phyloP scores from a whole-genome alignment of 2,329 filamentous ascomycete species.

The Fusarium verticillioides region DNA sequence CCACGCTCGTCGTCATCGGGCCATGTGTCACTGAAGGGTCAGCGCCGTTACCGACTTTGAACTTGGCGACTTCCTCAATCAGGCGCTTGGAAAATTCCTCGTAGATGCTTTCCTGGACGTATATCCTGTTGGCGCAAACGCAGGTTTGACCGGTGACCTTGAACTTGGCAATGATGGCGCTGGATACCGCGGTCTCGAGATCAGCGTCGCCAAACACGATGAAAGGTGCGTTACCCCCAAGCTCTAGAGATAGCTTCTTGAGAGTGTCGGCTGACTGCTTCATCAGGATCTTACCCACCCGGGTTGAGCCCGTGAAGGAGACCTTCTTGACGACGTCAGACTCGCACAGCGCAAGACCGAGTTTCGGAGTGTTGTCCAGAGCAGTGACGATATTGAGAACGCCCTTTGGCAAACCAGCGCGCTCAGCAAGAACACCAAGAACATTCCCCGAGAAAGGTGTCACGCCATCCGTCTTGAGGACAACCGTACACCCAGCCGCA shows the following conservation, averaged over 20 bases:
- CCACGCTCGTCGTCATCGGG: slow-evolving; percentile 67
- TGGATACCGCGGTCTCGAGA: slow-evolving; percentile 72
- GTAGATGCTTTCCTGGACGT: slow-evolving; percentile 77
- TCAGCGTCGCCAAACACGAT: slow-evolving; percentile 85
- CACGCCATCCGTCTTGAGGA: slow-evolving; percentile 86
- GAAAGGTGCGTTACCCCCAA: slow-evolving; percentile 77
- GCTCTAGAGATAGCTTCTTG: slow-evolving; percentile 75
- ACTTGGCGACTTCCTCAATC: slow-evolving; percentile 72
- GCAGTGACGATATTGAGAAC: slow-evolving; percentile 69
- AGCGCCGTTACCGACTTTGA: slow-evolving; percentile 72
- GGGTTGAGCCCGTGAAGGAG: slow-evolving; percentile 75
- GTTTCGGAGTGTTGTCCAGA: slow-evolving; percentile 71
- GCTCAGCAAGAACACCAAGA: slow-evolving; percentile 80
- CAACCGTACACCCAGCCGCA: slow-evolving; percentile 80
- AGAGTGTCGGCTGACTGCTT: slow-evolving; percentile 75
- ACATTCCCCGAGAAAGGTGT: slow-evolving; percentile 89
- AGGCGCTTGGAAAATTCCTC: slow-evolving; percentile 73
- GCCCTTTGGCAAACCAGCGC: slow-evolving; percentile 67
- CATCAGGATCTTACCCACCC: slow-evolving; percentile 68
- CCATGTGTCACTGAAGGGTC: slow-evolving; percentile 76
- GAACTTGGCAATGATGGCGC: slow-evolving; percentile 82
- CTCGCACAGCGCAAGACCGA: slow-evolving; percentile 72
- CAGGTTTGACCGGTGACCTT: slow-evolving; percentile 91
- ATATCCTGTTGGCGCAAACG: slow-evolving; percentile 83
- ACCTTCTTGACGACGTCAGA: slow-evolving; percentile 75